These are phyloP conservation scores for Hirschfeldia incana DNA, from an alignment of 345 rosid genomes.

Conservation along the genomic window DNA sequence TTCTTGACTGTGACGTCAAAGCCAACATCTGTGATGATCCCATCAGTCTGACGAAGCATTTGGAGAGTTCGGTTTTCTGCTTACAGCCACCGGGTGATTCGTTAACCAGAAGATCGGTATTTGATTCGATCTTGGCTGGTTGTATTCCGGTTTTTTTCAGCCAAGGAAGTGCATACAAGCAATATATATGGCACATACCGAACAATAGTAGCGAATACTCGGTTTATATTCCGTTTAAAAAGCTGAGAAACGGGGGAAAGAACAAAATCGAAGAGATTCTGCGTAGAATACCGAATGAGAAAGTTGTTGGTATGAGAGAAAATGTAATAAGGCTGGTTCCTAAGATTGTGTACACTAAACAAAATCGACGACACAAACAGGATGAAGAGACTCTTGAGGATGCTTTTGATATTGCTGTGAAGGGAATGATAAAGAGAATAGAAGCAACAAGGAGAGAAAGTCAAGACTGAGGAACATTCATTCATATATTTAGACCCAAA, in stretches of 20 bases:
- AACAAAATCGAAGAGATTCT: slow-evolving; percentile 36
- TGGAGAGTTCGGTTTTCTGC: slow-evolving; percentile 49
- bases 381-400: slow-evolving; percentile 39
- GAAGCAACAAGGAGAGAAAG: slow-evolving; percentile 27
- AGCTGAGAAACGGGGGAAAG: slow-evolving; percentile 28
- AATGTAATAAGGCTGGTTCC: slow-evolving; percentile 52
- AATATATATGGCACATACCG: slow-evolving; percentile 60
- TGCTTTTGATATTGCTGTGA: slow-evolving; percentile 57
- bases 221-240: slow-evolving; percentile 44
- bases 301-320: slow-evolving; percentile 45
- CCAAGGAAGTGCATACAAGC: slow-evolving; percentile 50
- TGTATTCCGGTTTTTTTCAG: slow-evolving; percentile 57
- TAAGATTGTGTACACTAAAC: slow-evolving; percentile 48
- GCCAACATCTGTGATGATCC: slow-evolving; percentile 46
- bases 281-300: slow-evolving; percentile 31
- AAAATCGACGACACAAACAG: slow-evolving; percentile 23
- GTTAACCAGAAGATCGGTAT: slow-evolving; percentile 54
- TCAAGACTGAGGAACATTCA: neutral
- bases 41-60: slow-evolving; percentile 42
- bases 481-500: neutral
- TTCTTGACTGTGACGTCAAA: slow-evolving; percentile 42
- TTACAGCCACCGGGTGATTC: slow-evolving; percentile 68
- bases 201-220: slow-evolving; percentile 43
- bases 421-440: slow-evolving; percentile 41
- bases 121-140: slow-evolving; percentile 61